phyloP scores from a whole-genome alignment of 2,329 filamentous ascomycete species.

The Ceratocystis diversiconidia region DNA sequence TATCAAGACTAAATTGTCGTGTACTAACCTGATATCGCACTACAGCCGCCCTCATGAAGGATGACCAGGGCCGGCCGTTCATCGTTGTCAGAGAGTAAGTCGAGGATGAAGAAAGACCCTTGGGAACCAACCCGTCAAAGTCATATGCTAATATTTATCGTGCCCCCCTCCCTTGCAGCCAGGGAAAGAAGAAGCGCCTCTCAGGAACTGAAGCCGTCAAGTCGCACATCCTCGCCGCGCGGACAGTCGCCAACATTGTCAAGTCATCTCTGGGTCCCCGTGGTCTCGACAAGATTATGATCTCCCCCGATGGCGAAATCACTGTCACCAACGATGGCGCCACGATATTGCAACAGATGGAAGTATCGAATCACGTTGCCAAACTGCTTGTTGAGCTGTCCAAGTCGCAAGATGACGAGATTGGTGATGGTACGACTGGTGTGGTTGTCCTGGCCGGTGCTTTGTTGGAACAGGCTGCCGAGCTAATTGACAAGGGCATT shows the following conservation, averaged over 20 bases:
- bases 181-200: slow-evolving; percentile 94
- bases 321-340: slow-evolving; percentile 98
- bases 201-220: slow-evolving; percentile 97
- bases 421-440: slow-evolving; percentile 94
- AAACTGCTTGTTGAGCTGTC: slow-evolving; percentile 94
- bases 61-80: slow-evolving; percentile 93
- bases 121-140: slow-evolving; percentile 10
- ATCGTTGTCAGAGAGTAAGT: slow-evolving; percentile 95
- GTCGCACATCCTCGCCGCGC: slow-evolving; percentile 90
- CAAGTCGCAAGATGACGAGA: slow-evolving; percentile 97
- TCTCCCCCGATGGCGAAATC: slow-evolving; percentile 96
- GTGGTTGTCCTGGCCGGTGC: slow-evolving; percentile 93
- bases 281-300: slow-evolving; percentile 96
- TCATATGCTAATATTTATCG: slow-evolving; percentile 19
- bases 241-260: slow-evolving; percentile 92
- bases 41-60: slow-evolving; percentile 67
- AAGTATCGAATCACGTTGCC: slow-evolving; percentile 95
- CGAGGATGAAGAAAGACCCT: not conserved
- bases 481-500: slow-evolving; percentile 98
- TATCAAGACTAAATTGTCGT: not conserved
- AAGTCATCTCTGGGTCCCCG: slow-evolving; percentile 92
- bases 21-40: slow-evolving; percentile 12
- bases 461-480: slow-evolving; percentile 87
- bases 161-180: slow-evolving; percentile 37
- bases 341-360: slow-evolving; percentile 95